These are phyloP conservation scores for Grosmannia penicillata DNA, from an alignment of 2,329 filamentous ascomycete genomes.

Conservation along the genomic window DNA sequence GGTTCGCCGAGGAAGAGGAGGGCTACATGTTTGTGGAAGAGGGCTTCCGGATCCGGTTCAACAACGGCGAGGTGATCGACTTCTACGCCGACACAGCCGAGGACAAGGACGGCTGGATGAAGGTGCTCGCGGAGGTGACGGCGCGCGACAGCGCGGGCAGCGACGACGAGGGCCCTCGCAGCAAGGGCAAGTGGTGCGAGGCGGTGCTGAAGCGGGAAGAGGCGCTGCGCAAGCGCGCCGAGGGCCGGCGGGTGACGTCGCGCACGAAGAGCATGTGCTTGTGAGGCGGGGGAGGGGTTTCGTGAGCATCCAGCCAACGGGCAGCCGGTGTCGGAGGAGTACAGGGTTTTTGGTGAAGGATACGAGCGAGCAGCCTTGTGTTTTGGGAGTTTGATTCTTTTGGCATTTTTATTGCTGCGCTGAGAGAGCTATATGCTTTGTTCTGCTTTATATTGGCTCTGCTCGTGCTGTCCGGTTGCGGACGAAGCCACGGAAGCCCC, in stretches of 20 bases:
- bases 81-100: conserved; percentile 85
- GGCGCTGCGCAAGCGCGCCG: conserved; percentile 37
- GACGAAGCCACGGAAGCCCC: conserved; percentile 3
- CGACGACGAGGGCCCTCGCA: conserved; percentile 29
- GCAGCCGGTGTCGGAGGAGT: background rate
- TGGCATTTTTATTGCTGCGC: background rate
- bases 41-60: conserved; percentile 96
- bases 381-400: conserved; percentile 4
- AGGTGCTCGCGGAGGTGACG: conserved; percentile 59
- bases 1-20: conserved; percentile 95
- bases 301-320: background rate
- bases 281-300: conserved; percentile 16
- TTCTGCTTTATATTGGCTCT: conserved; percentile 1
- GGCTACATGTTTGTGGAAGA: conserved; percentile 99
- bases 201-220: conserved; percentile 50
- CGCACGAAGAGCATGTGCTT: conserved; percentile 43
- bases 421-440: too few relatives aligned
- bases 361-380: conserved; percentile 1
- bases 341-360: background rate
- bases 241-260: conserved; percentile 36
- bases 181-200: conserved; percentile 50
- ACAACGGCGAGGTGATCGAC: conserved; percentile 95
- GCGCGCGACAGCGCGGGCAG: conserved; percentile 32
- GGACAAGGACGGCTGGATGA: conserved; percentile 93
- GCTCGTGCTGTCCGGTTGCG: conserved; percentile 2